phyloP scores from a whole-genome alignment of 192 early-diverging fungal genomes.

The Backusella westeae region DNA sequence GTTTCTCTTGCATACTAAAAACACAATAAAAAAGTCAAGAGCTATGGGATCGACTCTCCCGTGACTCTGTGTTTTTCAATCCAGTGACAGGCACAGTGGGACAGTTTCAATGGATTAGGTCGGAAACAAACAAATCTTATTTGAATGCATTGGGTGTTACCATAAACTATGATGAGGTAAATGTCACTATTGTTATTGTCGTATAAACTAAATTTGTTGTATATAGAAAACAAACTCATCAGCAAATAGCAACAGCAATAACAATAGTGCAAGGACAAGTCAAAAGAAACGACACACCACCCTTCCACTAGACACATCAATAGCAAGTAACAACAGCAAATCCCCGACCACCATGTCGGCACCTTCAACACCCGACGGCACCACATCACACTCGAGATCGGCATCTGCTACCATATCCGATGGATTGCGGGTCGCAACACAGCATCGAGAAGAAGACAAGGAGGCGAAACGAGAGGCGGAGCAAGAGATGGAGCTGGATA shows the following conservation, averaged over 20 bases:
- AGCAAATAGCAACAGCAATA: background rate
- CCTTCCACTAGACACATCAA: background rate
- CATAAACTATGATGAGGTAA: constrained; percentile 35
- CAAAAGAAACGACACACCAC: background rate
- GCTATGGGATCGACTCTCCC: constrained; percentile 35
- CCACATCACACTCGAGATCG: background rate
- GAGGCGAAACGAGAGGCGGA: constrained; percentile 12
- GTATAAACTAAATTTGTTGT: background rate
- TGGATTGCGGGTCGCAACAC: background rate
- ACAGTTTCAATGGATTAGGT: constrained; percentile 42
- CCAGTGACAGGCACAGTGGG: constrained; percentile 37
- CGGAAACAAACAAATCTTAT: constrained; percentile 35
- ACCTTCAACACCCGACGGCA: background rate
- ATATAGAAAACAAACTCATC: background rate
- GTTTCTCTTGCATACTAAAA: background rate
- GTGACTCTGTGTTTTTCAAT: constrained; percentile 41
- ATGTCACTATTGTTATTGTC: background rate
- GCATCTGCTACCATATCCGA: background rate
- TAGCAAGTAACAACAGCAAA: background rate
- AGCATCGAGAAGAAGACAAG: background rate
- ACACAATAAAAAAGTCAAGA: constrained; percentile 21
- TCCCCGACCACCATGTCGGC: background rate
- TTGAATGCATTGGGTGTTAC: constrained; percentile 33
- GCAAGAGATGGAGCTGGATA: constrained; percentile 36
- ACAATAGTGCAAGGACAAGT: background rate